These are phyloP conservation scores for Phytophthora hibernalis DNA, from an alignment of 352 stramenopile species.

Conservation along the genomic window DNA sequence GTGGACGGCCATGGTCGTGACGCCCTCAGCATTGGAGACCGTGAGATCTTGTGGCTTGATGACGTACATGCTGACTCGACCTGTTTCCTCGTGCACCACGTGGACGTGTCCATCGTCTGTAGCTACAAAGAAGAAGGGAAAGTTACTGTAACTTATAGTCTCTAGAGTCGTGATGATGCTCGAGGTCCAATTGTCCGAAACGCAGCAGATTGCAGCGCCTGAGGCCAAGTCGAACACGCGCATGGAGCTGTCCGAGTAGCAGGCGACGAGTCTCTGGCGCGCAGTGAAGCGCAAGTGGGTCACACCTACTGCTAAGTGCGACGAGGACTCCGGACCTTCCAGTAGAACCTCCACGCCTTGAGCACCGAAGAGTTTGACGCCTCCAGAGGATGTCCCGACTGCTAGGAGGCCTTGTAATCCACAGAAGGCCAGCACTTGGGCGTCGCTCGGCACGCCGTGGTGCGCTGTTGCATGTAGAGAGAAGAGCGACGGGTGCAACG, in stretches of 20 bases:
- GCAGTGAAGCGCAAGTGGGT: constrained; percentile 70
- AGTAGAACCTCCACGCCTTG: constrained; percentile 70
- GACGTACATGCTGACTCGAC: constrained; percentile 68
- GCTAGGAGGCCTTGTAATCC: constrained; percentile 69
- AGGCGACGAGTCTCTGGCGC: constrained; percentile 65
- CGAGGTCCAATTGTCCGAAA: constrained; percentile 66
- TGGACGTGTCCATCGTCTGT: constrained; percentile 74
- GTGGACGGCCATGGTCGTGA: constrained; percentile 64
- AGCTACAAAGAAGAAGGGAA: constrained; percentile 77
- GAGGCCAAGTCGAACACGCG: constrained; percentile 64
- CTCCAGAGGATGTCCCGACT: constrained; percentile 65
- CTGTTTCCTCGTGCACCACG: constrained; percentile 82
- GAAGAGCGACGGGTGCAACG: constrained; percentile 58
- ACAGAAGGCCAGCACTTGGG: constrained; percentile 66
- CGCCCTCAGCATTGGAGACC: constrained; percentile 25
- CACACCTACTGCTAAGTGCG: constrained; percentile 53
- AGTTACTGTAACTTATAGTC: constrained; percentile 62
- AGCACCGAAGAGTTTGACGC: constrained; percentile 73
- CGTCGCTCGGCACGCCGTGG: constrained; percentile 74
- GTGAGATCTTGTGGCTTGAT: constrained; percentile 58
- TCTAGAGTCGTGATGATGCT: constrained; percentile 70
- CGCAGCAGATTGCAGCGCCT: constrained; percentile 27
- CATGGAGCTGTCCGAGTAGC: constrained; percentile 73
- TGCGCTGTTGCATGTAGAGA: constrained; percentile 55
- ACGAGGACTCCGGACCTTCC: constrained; percentile 39